A percentile compares a stretch with the other conserved stretches of the same genome.
These are phyloP conservation scores for Pseudonectria buxi DNA, from an alignment of 2,329 filamentous ascomycete genomes.

Conservation along the genomic window DNA sequence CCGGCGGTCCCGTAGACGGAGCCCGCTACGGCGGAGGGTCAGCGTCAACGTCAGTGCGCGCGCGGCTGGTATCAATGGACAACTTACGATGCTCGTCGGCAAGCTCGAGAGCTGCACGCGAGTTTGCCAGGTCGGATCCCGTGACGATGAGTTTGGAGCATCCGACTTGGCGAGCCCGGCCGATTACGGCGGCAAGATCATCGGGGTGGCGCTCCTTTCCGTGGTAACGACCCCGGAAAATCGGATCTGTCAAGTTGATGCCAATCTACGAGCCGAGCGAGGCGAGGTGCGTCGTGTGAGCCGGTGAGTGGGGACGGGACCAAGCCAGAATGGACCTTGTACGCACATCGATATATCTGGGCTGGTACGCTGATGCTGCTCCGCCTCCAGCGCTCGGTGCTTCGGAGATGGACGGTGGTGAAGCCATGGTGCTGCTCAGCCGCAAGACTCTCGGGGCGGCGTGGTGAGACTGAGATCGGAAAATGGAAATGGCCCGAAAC, in stretches of 20 bases:
- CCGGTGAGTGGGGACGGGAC: constrained; percentile 13
- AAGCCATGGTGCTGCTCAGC: constrained; percentile 19
- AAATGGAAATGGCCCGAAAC: neutral
- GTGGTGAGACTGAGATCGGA: neutral
- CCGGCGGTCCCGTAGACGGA: constrained; percentile 86
- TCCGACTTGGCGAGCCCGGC: constrained; percentile 68
- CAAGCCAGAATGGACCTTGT: constrained; percentile 3
- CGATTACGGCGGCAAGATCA: constrained; percentile 70
- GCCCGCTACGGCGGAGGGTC: constrained; percentile 47
- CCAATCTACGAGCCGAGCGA: constrained; percentile 54
- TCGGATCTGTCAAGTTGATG: constrained; percentile 91
- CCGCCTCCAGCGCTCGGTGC: constrained; percentile 7
- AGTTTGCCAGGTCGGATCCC: constrained; percentile 78
- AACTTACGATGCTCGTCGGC: constrained; percentile 67
- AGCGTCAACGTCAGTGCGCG: too few species aligned
- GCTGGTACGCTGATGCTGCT: constrained; percentile 21
- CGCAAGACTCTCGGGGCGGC: neutral
- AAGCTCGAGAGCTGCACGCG: constrained; percentile 65
- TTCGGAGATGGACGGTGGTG: constrained; percentile 11
- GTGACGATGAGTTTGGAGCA: constrained; percentile 90
- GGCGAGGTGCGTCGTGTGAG: constrained; percentile 2
- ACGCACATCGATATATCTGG: constrained; percentile 57
- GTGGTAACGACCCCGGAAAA: constrained; percentile 80
- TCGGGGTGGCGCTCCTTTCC: constrained; percentile 68
- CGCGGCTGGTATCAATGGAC: too few species aligned